Evolutionary conservation across 345 rosid species (phyloP).

Genomic region (Cardamine chenopodiifolia): DNA sequence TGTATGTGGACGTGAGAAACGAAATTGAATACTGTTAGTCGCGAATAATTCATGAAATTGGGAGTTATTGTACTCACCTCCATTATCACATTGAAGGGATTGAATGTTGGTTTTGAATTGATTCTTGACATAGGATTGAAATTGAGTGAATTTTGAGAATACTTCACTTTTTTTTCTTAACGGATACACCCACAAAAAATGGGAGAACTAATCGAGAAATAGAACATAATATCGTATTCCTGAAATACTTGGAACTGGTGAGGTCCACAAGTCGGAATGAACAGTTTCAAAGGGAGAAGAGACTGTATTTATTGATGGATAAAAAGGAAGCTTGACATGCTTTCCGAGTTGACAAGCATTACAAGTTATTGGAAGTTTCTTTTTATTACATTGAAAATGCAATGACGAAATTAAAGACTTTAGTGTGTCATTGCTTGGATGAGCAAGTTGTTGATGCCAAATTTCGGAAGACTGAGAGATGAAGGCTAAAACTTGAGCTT

Average conservation of each 20-base stretch:
- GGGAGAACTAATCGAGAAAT: background rate
- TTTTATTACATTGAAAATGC: too few relatives aligned
- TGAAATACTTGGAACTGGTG: rapidly evolving
- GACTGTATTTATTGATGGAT: background rate
- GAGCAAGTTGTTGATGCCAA: background rate
- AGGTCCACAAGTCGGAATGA: background rate
- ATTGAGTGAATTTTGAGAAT: rapidly evolving
- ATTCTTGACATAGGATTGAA: rapidly evolving
- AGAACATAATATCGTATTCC: background rate
- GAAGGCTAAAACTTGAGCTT: rapidly evolving
- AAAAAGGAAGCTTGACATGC: background rate
- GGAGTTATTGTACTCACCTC: rapidly evolving
- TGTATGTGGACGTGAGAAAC: background rate
- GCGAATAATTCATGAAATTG: background rate
- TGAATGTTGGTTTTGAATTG: background rate
- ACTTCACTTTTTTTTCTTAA: background rate
- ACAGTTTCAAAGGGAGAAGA: background rate
- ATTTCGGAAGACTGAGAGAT: rapidly evolving
- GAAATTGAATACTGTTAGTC: rapidly evolving
- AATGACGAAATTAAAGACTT: background rate
- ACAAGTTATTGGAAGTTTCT: background rate
- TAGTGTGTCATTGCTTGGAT: background rate
- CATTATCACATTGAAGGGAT: background rate
- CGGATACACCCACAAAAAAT: background rate
- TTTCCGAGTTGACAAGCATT: background rate